Conservation (phyloP, 2,329 filamentous ascomycete genomes). For the Botrytis byssoidea region DNA sequence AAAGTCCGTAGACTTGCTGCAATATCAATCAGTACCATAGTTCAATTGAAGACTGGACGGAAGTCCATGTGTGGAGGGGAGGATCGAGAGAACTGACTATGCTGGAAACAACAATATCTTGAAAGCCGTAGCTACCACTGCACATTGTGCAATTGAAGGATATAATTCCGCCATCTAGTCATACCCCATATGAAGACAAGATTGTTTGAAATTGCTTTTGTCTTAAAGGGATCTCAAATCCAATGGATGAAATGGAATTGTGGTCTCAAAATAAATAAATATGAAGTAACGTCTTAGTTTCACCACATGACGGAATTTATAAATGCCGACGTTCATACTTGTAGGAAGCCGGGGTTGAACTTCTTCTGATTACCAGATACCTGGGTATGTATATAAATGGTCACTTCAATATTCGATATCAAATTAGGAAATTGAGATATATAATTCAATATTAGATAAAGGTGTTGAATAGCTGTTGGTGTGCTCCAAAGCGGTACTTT, state of each 20-base stretch:
- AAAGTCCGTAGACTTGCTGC: constrained; percentile 96
- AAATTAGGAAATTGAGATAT: neutral
- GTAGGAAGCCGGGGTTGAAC: too few species aligned
- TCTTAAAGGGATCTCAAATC: neutral
- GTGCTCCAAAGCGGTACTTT: too few species aligned
- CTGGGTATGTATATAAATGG: too few species aligned
- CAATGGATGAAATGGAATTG: neutral
- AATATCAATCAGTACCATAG: constrained; percentile 30
- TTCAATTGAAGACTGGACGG: neutral
- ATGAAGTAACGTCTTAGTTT: neutral
- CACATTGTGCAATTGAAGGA: constrained; percentile 86
- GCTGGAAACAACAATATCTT: constrained; percentile 92
- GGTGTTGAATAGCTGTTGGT: neutral
- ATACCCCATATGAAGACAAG: constrained; percentile 24
- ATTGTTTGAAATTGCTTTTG: neutral
- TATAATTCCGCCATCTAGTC: constrained; percentile 72
- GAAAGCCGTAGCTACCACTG: constrained; percentile 79
- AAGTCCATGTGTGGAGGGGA: neutral
- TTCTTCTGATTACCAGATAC: too few species aligned
- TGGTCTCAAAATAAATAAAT: neutral
- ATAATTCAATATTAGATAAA: accelerated
- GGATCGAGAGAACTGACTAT: constrained; percentile 65
- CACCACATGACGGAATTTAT: constrained; percentile 17
- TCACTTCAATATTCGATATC: neutral
- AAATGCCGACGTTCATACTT: constrained; percentile 7